phyloP scores from a whole-genome alignment of 768 basidiomycete species.

The Epithele typhae region DNA sequence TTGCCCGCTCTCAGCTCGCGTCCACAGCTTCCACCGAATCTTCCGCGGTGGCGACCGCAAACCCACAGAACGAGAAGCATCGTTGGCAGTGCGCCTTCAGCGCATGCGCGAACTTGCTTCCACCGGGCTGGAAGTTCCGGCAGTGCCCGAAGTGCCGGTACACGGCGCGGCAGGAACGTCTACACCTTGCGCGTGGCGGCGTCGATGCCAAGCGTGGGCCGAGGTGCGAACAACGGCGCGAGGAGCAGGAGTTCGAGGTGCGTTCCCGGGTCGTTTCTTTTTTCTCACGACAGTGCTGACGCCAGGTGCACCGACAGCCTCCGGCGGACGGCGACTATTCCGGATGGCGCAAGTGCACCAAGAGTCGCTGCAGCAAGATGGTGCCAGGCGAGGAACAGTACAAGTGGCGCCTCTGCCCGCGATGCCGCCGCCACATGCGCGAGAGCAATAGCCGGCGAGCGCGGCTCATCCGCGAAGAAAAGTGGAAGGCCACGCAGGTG shows the following conservation, averaged over 20 bases:
- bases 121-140: constrained; percentile 11
- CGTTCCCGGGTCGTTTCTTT: neutral
- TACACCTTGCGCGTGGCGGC: neutral
- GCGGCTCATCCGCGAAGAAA: too few species aligned
- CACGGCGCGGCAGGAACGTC: neutral
- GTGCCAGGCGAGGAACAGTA: constrained; percentile 16
- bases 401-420: constrained; percentile 17
- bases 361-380: constrained; percentile 10
- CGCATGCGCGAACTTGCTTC: constrained; percentile 19
- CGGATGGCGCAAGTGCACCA: constrained; percentile 15
- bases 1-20: too few species aligned
- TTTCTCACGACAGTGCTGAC: too few species aligned
- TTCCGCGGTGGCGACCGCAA: neutral
- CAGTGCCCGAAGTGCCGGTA: constrained; percentile 15
- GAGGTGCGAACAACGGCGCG: constrained; percentile 1
- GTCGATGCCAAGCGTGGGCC: too few species aligned
- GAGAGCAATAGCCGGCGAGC: too few species aligned
- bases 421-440: constrained; percentile 17
- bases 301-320: too few species aligned
- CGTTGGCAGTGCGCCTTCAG: constrained; percentile 12
- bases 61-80: neutral
- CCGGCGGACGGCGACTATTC: constrained; percentile 1
- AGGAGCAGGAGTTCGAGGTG: constrained; percentile 2
- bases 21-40: too few species aligned
- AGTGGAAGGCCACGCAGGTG: too few species aligned